Evolutionary conservation across 2,329 filamentous ascomycete genomes (phyloP).

Genomic region (Byssoonygena ceratinophila): DNA sequence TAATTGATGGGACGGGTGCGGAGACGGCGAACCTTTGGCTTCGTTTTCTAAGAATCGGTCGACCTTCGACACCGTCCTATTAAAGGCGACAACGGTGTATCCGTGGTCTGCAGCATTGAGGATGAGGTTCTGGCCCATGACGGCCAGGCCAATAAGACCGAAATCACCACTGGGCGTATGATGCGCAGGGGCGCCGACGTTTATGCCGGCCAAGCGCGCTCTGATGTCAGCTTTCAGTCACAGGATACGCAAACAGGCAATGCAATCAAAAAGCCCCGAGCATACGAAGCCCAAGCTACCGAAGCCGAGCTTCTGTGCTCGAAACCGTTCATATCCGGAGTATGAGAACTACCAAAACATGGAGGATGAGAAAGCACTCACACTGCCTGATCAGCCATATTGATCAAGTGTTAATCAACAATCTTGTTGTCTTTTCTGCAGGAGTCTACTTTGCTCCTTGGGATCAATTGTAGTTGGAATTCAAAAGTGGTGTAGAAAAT

Average conservation of each 20-base stretch:
- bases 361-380: constrained; percentile 5
- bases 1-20: background rate
- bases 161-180: constrained; percentile 61
- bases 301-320: background rate
- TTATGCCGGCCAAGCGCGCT: constrained; percentile 57
- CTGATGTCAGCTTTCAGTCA: constrained; percentile 15
- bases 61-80: constrained; percentile 97
- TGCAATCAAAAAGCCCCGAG: background rate
- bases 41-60: constrained; percentile 86
- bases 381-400: constrained; percentile 16
- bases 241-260: background rate
- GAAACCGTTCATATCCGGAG: no score
- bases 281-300: background rate
- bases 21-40: constrained; percentile 56
- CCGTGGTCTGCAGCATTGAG: constrained; percentile 82
- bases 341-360: no score
- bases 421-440: background rate
- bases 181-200: constrained; percentile 54
- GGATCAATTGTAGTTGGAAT: background rate
- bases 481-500: background rate
- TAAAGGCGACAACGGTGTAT: constrained; percentile 96
- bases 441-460: background rate
- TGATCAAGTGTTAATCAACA: background rate
- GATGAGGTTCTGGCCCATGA: constrained; percentile 84
- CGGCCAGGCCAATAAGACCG: constrained; percentile 84